Evolutionary conservation across 2,329 filamentous ascomycete genomes (phyloP), one percentile per base, ranked within the genome.

Genomic region (Fusarium sp.): DNA sequence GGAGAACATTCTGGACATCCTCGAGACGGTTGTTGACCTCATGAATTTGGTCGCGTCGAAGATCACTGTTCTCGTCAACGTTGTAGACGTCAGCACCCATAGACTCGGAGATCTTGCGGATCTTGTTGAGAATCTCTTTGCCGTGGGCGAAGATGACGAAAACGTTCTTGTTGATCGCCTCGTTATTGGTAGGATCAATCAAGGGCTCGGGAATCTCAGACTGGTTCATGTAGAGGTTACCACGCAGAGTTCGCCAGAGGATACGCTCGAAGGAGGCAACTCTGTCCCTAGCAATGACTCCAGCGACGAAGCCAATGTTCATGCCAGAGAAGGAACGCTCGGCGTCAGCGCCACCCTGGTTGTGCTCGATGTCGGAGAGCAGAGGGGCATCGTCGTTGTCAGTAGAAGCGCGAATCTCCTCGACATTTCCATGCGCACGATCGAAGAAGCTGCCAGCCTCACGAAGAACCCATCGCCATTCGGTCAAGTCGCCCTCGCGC

Each of bases 191-290:
- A 18, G 96, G 95, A 80, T 99, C 93, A 78, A 97, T 86, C 73
- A 99, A 91, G 37, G 93, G 90, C 79, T 99, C 95, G 10, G 94
- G 91, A 67, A 99, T 99, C 85, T 99, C 96, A 39, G 95, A 95
- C 84, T 99, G 97, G 83, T 99, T 99, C 96, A 99, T 99, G 86
- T 98, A 99, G 69, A 99, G 84, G 81, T 99, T 99, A 76, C 96
- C 96, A 80, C 96, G 93, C 41, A 99, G 89, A 1, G 97, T 98
- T 76, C 96, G 90, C 96, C 96, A 99, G 52, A 99, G 86, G 73
- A 99, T 99, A 63, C 96, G 92, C 84, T 99, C 97, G 78, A 99
- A 99, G 26, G 95, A 93, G 16, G 91, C 94, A 64, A 99, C 95
- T 50, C 95, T 91, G 77, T 98, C 95, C 56, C 96, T 90, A 37